phyloP scores from a whole-genome alignment of 805 yeast genomes.

The Spathaspora girioi region DNA sequence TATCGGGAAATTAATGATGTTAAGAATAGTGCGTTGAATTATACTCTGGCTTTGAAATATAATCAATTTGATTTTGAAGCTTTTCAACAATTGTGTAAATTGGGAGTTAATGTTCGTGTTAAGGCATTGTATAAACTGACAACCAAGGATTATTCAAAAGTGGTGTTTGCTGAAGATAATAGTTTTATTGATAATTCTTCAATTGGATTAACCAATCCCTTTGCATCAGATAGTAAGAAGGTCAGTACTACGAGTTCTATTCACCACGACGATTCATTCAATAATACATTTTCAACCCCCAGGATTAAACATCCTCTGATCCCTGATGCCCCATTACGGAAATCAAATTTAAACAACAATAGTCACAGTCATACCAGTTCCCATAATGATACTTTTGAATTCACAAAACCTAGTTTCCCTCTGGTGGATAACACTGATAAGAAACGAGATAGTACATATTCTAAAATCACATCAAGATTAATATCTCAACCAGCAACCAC shows the following conservation, averaged over 20 bases:
- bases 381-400: constrained; percentile 15
- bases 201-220: constrained; percentile 22
- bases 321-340: constrained; percentile 37
- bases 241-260: constrained; percentile 14
- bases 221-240: constrained; percentile 2
- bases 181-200: not conserved
- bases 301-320: constrained; percentile 16
- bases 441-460: constrained; percentile 32
- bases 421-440: constrained; percentile 18
- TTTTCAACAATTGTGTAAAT: constrained; percentile 64
- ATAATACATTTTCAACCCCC: constrained; percentile 25
- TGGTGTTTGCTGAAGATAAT: constrained; percentile 1
- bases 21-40: constrained; percentile 62
- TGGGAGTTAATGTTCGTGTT: constrained; percentile 69
- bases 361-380: constrained; percentile 6
- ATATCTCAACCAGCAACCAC: constrained; percentile 34
- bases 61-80: constrained; percentile 90
- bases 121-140: constrained; percentile 44
- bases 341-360: constrained; percentile 19
- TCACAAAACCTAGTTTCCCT: constrained; percentile 29
- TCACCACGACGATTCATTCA: constrained; percentile 21
- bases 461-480: constrained; percentile 47
- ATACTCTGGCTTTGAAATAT: constrained; percentile 61
- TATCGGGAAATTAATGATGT: constrained; percentile 55
- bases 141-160: not conserved